Percentiles rank a stretch among this genome's conserved stretches.
Evolutionary conservation across 306 rosid genomes (phyloP).

Genomic region (Castanopsis chinensis): DNA sequence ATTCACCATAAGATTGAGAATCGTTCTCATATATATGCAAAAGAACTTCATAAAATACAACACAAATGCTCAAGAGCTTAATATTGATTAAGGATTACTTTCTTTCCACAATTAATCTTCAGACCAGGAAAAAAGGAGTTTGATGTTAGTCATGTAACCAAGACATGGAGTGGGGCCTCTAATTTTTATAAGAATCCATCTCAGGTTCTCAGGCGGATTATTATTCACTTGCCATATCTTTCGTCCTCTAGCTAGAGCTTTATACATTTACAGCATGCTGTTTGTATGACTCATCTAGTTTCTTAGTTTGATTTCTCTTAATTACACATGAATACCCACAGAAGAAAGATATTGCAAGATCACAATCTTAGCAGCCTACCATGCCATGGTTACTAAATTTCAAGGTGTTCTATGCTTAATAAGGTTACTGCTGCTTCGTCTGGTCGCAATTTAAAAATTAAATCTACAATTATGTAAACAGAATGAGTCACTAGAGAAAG

Average conservation of each 20-base stretch:
- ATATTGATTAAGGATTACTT: background rate
- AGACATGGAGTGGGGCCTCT: background rate
- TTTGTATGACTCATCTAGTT: background rate
- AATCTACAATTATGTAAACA: background rate
- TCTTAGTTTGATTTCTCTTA: background rate
- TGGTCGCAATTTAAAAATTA: background rate
- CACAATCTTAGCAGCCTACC: conserved; percentile 12
- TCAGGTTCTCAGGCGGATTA: conserved; percentile 4
- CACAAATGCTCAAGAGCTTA: background rate
- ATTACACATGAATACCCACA: background rate
- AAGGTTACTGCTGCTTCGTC: background rate
- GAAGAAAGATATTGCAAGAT: background rate
- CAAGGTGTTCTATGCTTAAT: background rate
- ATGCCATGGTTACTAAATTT: background rate
- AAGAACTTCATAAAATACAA: conserved; percentile 7
- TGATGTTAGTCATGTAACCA: conserved; percentile 5
- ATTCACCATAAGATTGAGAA: conserved; percentile 13
- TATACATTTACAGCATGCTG: background rate
- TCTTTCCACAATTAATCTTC: conserved; percentile 6
- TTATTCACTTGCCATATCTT: conserved; percentile 13
- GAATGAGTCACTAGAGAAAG: background rate
- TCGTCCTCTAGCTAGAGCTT: background rate
- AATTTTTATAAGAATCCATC: conserved; percentile 6
- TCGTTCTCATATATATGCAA: conserved; percentile 20
- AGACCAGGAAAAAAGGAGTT: background rate